Base-by-base conservation (phyloP, 2,329 filamentous ascomycete species). In the Paraphaeosphaeria sporulosa region DNA sequence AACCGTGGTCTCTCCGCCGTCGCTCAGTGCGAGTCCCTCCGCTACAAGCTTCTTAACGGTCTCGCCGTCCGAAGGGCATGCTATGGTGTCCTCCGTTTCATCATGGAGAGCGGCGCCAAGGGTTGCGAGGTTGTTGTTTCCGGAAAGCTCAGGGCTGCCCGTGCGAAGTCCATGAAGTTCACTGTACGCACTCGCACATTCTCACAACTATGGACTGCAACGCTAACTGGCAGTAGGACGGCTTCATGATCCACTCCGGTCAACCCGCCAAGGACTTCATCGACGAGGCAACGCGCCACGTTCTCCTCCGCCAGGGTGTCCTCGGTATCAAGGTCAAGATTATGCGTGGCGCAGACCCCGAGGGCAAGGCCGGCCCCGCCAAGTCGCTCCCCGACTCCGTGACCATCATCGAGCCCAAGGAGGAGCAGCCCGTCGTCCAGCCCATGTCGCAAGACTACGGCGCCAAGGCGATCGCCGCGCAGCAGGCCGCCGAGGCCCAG, bases 311-410 rank as follows among this genome's bases (percentile, higher is more conserved):
- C 86, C 95, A 99, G 88, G 95, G 95, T 92, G 95, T 99, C 72
- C 88, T 99, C 72, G 95, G 95, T 86, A 99, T 99, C 87, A 99
- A 99, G 90, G 95, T 99, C 85, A 99, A 99, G 94, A 99, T 99
- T 87, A 99, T 99, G 95, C 94, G 96, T 83, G 95, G 95, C 81
- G 95, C 93, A 76, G 95, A 99, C 87, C 95, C 95, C 82, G 93
- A 98, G 86, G 95, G 95, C 90, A 99, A 99, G 90, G 89, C 93
- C 78, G 93, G 95, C 74, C 94, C 94, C 77, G 92, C 94, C 85
- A 97, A 98, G 90, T 90, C 93, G 73, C 92, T 99, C 71, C 95
- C 95, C 75, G 95, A 99, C 83, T 93, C 93, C 81, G 95, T 99
- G 83, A 98, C 94, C 82, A 95, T 99, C 85, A 97, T 98, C 84